These are phyloP conservation scores for Penicillium glabrum DNA, from an alignment of 2,329 filamentous ascomycete genomes.

Conservation along the genomic window DNA sequence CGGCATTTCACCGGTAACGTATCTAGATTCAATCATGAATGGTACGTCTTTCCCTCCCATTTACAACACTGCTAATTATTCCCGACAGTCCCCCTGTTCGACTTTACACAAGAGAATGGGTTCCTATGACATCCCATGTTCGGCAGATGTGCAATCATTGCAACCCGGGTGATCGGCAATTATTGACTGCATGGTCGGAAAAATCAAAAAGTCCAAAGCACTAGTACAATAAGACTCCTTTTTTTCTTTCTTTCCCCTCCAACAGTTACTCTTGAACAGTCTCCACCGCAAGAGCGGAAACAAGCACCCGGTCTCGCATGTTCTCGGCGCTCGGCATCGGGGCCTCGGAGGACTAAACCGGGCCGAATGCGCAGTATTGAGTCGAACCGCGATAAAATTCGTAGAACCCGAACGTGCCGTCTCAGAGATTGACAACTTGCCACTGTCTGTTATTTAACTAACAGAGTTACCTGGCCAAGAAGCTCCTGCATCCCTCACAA, in stretches of 20 bases:
- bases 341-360: slow-evolving; percentile 3
- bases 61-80: not conserved
- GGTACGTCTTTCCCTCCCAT: slow-evolving; percentile 10
- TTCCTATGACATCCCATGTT: slow-evolving; percentile 2
- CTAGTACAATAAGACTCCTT: not conserved
- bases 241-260: not conserved
- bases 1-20: slow-evolving; percentile 26
- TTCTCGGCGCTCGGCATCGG: slow-evolving; percentile 5
- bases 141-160: not conserved
- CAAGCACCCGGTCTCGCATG: not conserved
- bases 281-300: not conserved
- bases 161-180: not conserved
- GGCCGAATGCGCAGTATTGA: not conserved
- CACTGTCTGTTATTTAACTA: not conserved
- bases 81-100: slow-evolving; percentile 22
- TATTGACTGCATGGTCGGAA: not conserved
- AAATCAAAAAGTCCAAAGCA: not conserved
- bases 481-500: not conserved
- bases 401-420: not conserved
- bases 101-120: slow-evolving; percentile 18
- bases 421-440: not conserved
- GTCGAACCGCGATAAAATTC: not conserved
- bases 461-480: not conserved
- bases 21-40: slow-evolving; percentile 33
- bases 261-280: not conserved